Conservation (phyloP, 495 filamentous ascomycete genomes). For the Chaetomium cochliodes region DNA sequence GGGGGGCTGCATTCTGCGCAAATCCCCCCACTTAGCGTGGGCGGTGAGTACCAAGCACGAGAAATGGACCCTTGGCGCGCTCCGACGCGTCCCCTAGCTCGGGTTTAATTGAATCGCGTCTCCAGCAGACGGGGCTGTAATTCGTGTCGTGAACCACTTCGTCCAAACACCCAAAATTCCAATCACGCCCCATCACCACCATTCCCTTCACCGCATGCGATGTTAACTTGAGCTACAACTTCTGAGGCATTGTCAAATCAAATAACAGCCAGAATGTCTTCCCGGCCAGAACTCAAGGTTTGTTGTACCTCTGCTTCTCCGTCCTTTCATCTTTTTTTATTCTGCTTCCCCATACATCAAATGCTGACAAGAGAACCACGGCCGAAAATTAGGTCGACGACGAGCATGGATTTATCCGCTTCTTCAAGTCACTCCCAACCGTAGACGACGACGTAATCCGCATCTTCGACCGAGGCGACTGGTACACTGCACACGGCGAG, state of each 20-base stretch:
- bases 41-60: constrained; percentile 14
- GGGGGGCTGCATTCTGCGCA: constrained; percentile 12
- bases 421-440: constrained; percentile 76
- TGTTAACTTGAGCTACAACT: not conserved
- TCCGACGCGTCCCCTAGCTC: constrained; percentile 23
- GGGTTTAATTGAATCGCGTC: constrained; percentile 33
- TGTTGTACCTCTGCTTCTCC: constrained; percentile 17
- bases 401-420: constrained; percentile 91
- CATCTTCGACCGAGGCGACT: constrained; percentile 92
- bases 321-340: not conserved
- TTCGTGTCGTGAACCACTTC: too few relatives aligned
- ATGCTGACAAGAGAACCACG: constrained; percentile 19
- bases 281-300: constrained; percentile 88
- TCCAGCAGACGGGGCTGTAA: not conserved
- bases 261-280: constrained; percentile 63
- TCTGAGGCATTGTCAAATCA: not conserved
- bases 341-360: not conserved
- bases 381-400: constrained; percentile 71
- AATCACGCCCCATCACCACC: not conserved
- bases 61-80: not conserved
- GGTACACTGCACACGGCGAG: constrained; percentile 88
- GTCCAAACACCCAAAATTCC: not conserved
- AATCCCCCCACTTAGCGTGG: constrained; percentile 12
- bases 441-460: constrained; percentile 73
- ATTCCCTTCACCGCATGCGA: not conserved